Evolutionary conservation across 2,329 filamentous ascomycete species (phyloP).

Genomic region (Talaromyces sp.): DNA sequence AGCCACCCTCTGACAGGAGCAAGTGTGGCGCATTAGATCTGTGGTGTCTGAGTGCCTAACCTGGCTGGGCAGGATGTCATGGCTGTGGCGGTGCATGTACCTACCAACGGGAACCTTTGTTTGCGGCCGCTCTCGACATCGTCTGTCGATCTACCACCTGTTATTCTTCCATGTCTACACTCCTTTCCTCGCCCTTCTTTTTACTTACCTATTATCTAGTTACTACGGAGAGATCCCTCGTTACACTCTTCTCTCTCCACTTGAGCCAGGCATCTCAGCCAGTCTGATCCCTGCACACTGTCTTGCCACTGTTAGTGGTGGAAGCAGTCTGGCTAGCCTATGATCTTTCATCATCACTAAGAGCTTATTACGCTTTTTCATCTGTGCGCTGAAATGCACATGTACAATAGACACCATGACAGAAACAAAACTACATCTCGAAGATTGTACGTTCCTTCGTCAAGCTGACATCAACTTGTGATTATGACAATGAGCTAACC

Average conservation of each 20-base stretch:
- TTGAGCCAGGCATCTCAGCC: background rate
- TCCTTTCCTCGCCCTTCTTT: background rate
- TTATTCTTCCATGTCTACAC: background rate
- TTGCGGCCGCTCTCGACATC: background rate
- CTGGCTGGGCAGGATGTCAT: background rate
- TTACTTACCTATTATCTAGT: background rate
- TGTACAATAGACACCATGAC: constrained; percentile 63
- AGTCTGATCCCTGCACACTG: background rate
- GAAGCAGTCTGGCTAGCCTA: constrained; percentile 12
- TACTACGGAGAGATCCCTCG: background rate
- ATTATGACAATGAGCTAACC: constrained; percentile 23
- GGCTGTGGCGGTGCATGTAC: constrained; percentile 12
- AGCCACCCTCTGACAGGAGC: constrained; percentile 8
- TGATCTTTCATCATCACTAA: constrained; percentile 17
- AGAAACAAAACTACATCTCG: constrained; percentile 76
- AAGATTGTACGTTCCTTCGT: constrained; percentile 67
- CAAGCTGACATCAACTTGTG: constrained; percentile 2
- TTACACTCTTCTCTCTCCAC: background rate
- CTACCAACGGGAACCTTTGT: background rate
- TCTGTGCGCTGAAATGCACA: constrained; percentile 56
- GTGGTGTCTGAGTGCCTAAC: background rate
- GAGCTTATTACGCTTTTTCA: constrained; percentile 24
- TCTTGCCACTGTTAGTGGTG: constrained; percentile 14
- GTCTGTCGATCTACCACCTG: background rate
- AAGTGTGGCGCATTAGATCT: background rate